phyloP scores from a whole-genome alignment of 179 eudicot species.

The Gypsophila paniculata region DNA sequence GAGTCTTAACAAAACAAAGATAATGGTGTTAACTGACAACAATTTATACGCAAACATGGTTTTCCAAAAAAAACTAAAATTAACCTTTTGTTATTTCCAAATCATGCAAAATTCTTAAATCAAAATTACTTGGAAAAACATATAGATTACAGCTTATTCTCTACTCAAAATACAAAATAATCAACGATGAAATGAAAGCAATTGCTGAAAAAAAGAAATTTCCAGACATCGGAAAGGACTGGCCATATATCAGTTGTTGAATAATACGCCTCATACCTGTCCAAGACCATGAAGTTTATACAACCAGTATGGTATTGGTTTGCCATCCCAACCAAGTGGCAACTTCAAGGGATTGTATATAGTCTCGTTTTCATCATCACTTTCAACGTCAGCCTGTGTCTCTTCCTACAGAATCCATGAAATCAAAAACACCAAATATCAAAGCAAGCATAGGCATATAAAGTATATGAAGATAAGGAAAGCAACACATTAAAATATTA shows the following conservation, averaged over 20 bases:
- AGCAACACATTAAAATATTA: slow-evolving; percentile 16
- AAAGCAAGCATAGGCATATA: background rate
- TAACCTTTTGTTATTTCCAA: background rate
- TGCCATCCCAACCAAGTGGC: slow-evolving; percentile 99
- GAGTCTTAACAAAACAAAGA: slow-evolving; percentile 8
- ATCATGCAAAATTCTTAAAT: background rate
- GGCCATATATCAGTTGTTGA: background rate
- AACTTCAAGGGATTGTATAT: slow-evolving; percentile 92
- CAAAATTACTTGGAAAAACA: background rate
- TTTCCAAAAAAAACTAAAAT: background rate
- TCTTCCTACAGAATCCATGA: slow-evolving; percentile 58
- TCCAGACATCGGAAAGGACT: slow-evolving; percentile 1
- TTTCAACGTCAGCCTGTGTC: slow-evolving; percentile 76
- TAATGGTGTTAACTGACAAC: background rate
- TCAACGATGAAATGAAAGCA: background rate
- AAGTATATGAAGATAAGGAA: slow-evolving; percentile 7
- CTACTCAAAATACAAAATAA: too few relatives aligned
- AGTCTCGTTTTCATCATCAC: slow-evolving; percentile 94
- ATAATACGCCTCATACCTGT: slow-evolving; percentile 49
- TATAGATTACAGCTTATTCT: background rate
- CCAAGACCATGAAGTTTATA: slow-evolving; percentile 99
- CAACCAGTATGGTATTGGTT: slow-evolving; percentile 97
- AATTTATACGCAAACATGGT: background rate
- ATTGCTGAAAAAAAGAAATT: background rate
- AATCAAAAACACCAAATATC: background rate